A percentile compares a stretch with the other conserved stretches of the same genome.
Conservation (phyloP, 352 stramenopile genomes). For the Globisporangium yorkense region DNA sequence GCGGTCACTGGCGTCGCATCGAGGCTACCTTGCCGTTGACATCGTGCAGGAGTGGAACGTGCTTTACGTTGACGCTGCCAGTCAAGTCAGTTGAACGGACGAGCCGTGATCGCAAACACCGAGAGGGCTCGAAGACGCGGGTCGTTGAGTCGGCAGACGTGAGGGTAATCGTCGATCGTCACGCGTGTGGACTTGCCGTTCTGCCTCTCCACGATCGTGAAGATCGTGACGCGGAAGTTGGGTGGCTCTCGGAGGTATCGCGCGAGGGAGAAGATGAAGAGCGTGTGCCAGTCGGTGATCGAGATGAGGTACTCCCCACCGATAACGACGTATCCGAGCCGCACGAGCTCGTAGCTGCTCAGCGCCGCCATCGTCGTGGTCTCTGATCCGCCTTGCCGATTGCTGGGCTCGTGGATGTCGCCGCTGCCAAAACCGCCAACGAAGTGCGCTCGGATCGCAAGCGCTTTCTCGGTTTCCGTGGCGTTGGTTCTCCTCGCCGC, state of each 20-base stretch:
- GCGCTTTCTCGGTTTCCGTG: constrained; percentile 8
- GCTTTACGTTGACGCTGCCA: neutral
- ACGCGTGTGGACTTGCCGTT: neutral
- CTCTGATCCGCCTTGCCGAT: neutral
- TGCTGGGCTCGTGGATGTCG: constrained; percentile 1
- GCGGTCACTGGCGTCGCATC: too few species aligned
- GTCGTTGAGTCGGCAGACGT: constrained; percentile 26
- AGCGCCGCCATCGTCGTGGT: neutral
- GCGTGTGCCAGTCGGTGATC: constrained; percentile 18
- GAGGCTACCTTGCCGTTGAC: too few species aligned
- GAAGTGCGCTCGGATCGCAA: constrained; percentile 9
- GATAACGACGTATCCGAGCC: constrained; percentile 14
- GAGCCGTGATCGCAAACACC: constrained; percentile 15
- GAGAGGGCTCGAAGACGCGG: constrained; percentile 15
- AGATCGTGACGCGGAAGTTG: constrained; percentile 24
- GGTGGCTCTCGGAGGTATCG: constrained; percentile 15
- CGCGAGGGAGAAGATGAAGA: constrained; percentile 16
- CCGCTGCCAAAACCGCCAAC: constrained; percentile 9
- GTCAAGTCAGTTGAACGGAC: constrained; percentile 6
- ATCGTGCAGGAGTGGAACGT: neutral
- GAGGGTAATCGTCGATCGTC: constrained; percentile 14
- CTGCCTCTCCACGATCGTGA: constrained; percentile 13
- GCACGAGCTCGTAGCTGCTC: constrained; percentile 14
- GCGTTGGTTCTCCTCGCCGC: neutral
- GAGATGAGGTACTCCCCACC: constrained; percentile 11